phyloP scores from a whole-genome alignment of 306 rosid species.

The Cicer cuneatum region DNA sequence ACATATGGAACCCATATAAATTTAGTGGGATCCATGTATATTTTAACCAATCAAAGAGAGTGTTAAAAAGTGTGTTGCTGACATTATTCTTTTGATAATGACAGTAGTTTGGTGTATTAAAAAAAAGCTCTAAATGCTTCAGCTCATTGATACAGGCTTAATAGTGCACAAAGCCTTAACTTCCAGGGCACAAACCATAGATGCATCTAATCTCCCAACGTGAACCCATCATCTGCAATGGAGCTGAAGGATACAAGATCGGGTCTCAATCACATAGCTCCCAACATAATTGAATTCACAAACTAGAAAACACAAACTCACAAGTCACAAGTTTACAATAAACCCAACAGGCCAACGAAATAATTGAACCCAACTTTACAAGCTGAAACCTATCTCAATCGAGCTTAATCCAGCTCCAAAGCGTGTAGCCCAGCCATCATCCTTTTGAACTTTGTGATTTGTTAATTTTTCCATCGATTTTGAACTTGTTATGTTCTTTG shows the following conservation, averaged over 20 bases:
- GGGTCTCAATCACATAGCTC: not conserved
- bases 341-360: not conserved
- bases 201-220: not conserved
- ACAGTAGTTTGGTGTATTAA: not conserved
- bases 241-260: not conserved
- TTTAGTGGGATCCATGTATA: no score
- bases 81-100: not conserved
- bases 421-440: not conserved
- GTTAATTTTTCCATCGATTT: not conserved
- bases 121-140: not conserved
- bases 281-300: not conserved
- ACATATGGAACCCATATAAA: no score
- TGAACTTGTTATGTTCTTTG: not conserved
- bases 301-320: not conserved
- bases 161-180: not conserved
- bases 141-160: not conserved
- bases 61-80: no score
- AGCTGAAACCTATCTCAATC: not conserved
- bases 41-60: no score
- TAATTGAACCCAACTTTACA: not conserved
- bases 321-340: not conserved
- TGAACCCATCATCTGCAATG: not conserved
- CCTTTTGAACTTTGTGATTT: not conserved
- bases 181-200: not conserved
- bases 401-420: not conserved